These are phyloP conservation scores for Magnaporthiopsis rhizophila DNA, from an alignment of 2,329 filamentous ascomycete species.

Conservation along the genomic window DNA sequence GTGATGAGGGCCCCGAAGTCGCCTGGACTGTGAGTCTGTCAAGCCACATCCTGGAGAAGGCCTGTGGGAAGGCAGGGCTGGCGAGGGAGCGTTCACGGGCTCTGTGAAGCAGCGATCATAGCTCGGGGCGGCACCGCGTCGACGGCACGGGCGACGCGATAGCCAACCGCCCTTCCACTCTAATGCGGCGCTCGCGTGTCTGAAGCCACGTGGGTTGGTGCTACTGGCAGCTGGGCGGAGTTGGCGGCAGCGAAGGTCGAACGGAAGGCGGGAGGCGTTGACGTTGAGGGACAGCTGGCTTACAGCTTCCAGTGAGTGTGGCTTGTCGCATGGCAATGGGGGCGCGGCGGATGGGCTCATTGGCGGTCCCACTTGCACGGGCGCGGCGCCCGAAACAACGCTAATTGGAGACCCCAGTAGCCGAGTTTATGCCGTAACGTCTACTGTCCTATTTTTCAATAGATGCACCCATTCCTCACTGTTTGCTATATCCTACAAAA, in stretches of 20 bases:
- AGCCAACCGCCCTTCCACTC: not conserved
- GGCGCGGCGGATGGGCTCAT: not conserved
- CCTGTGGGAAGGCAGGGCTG: not conserved
- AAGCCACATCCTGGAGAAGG: conserved; percentile 66
- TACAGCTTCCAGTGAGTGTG: not conserved
- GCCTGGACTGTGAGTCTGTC: conserved; percentile 59
- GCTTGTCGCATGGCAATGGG: not conserved
- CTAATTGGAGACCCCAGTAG: not conserved
- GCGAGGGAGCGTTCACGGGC: not conserved
- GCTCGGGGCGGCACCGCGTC: not conserved
- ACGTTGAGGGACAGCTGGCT: not conserved
- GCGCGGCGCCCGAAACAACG: not conserved
- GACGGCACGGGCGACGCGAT: not conserved
- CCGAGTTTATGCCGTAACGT: too few relatives aligned
- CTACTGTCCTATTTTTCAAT: too few relatives aligned
- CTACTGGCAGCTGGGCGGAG: not conserved
- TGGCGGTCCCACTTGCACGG: not conserved
- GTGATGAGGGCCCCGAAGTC: conserved; percentile 47
- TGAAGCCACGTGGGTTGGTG: not conserved
- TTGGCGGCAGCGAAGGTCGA: not conserved
- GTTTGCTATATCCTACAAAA: too few relatives aligned
- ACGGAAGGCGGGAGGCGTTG: not conserved
- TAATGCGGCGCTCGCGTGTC: not conserved
- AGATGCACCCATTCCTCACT: too few relatives aligned
- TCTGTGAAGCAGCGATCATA: conserved; percentile 4